Conservation (phyloP, 495 filamentous ascomycete species). For the Xylaria cubensis region DNA sequence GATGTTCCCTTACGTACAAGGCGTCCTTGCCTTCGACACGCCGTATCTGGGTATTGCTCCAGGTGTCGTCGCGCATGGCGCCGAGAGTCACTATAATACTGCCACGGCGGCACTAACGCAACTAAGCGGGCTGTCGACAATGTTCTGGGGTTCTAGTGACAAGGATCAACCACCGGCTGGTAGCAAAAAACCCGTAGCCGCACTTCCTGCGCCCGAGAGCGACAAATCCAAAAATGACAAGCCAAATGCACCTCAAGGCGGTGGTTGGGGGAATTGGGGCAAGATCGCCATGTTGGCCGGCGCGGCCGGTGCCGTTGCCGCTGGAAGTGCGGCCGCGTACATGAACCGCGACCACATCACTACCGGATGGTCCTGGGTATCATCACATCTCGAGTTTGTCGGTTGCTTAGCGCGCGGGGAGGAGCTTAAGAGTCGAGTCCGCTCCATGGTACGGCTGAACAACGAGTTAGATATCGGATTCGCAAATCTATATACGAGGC, state of each 20-base stretch:
- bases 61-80: conserved; percentile 85
- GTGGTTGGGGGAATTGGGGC: conserved; percentile 71
- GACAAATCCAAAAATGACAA: conserved; percentile 38
- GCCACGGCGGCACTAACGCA: conserved; percentile 73
- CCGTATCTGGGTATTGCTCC: conserved; percentile 91
- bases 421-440: conserved; percentile 74
- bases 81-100: conserved; percentile 82
- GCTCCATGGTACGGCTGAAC: conserved; percentile 62
- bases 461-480: conserved; percentile 67
- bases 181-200: conserved; percentile 36
- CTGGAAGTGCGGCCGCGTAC: conserved; percentile 88
- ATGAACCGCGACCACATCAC: conserved; percentile 78
- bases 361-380: conserved; percentile 77
- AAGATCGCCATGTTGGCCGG: conserved; percentile 84
- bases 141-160: conserved; percentile 59
- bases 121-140: conserved; percentile 65
- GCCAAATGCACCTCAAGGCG: conserved; percentile 51
- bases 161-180: conserved; percentile 24
- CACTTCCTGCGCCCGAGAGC: conserved; percentile 44
- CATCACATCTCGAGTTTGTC: conserved; percentile 94
- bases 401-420: conserved; percentile 81
- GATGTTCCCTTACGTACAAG: conserved; percentile 79
- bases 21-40: conserved; percentile 92
- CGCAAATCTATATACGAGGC: conserved; percentile 80
- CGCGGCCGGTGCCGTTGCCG: conserved; percentile 79